These are phyloP conservation scores for Thamnidium elegans DNA, from an alignment of 192 early-diverging fungal genomes.

Conservation along the genomic window DNA sequence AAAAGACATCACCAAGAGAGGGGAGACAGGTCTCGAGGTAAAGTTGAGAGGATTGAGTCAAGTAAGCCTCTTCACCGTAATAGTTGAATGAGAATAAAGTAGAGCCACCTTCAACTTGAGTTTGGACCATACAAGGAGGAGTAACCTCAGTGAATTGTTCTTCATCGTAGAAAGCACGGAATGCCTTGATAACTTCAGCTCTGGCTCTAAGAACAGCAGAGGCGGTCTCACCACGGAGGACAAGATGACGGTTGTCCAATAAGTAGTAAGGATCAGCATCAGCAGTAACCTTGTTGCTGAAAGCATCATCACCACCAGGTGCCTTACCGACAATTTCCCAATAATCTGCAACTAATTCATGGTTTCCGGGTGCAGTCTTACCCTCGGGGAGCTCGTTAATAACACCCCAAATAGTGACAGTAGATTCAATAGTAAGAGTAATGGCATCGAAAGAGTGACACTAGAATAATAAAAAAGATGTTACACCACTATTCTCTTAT, in stretches of 20 bases:
- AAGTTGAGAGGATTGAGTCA: constrained; percentile 98
- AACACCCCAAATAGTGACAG: constrained; percentile 84
- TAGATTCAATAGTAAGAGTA: constrained; percentile 89
- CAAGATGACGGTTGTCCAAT: constrained; percentile 93
- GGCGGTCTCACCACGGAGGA: constrained; percentile 89
- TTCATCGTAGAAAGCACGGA: constrained; percentile 92
- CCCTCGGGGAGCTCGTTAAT: constrained; percentile 87
- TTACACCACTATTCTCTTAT: neutral
- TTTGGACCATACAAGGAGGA: constrained; percentile 99
- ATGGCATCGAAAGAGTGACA: constrained; percentile 94
- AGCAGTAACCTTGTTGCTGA: constrained; percentile 85
- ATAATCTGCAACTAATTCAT: constrained; percentile 93
- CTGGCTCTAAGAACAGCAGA: constrained; percentile 86
- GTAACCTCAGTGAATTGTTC: constrained; percentile 84
- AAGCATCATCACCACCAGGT: constrained; percentile 91
- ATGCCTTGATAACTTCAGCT: constrained; percentile 81
- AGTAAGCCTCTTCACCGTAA: constrained; percentile 94
- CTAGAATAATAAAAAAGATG: constrained; percentile 38
- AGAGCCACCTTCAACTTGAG: constrained; percentile 96
- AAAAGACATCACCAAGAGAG: constrained; percentile 94
- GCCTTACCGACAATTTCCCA: constrained; percentile 94
- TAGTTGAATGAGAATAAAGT: constrained; percentile 96
- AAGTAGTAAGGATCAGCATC: constrained; percentile 87
- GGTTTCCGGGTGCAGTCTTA: constrained; percentile 94
- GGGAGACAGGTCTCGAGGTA: constrained; percentile 97